These are phyloP conservation scores for Dothidotthia symphoricarpi DNA, from an alignment of 2,329 filamentous ascomycete genomes.

Conservation along the genomic window DNA sequence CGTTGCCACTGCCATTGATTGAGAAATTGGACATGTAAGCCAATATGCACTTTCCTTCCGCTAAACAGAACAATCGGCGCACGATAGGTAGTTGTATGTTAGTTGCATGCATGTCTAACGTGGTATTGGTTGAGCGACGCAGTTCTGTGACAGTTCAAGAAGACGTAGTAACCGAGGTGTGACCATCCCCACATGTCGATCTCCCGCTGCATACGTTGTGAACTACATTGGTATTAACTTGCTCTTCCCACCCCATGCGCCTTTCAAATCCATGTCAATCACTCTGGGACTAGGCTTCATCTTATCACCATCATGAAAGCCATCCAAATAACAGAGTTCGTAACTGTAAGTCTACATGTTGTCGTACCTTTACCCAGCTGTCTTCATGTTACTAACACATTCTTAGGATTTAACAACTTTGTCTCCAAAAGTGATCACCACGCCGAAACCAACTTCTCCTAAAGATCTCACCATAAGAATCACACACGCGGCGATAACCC, in stretches of 20 bases:
- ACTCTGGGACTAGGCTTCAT: background rate
- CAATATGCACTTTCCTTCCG: too few relatives aligned
- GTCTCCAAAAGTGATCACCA: slow-evolving; percentile 19
- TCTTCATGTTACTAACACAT: background rate
- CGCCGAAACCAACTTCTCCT: slow-evolving; percentile 34
- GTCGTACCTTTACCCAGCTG: too few relatives aligned
- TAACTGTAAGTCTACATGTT: slow-evolving; percentile 5
- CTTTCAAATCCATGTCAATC: background rate
- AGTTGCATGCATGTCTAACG: too few relatives aligned
- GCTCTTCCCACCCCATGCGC: background rate
- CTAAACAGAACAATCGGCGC: too few relatives aligned
- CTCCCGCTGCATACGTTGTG: slow-evolving; percentile 1
- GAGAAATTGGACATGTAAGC: too few relatives aligned
- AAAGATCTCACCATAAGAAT: slow-evolving; percentile 49
- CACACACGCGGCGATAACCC: slow-evolving; percentile 58
- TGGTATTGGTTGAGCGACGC: too few relatives aligned
- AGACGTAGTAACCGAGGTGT: slow-evolving; percentile 7
- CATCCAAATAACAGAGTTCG: slow-evolving; percentile 16
- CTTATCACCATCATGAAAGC: slow-evolving; percentile 20
- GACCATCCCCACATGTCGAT: slow-evolving; percentile 6
- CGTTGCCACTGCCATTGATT: too few relatives aligned
- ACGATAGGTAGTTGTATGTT: too few relatives aligned
- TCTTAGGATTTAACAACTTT: slow-evolving; percentile 34
- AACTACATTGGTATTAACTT: background rate
- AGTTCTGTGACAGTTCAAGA: too few relatives aligned